phyloP scores from a whole-genome alignment of 1,139 yeast genomes.

The Yamadazyma diospyri region DNA sequence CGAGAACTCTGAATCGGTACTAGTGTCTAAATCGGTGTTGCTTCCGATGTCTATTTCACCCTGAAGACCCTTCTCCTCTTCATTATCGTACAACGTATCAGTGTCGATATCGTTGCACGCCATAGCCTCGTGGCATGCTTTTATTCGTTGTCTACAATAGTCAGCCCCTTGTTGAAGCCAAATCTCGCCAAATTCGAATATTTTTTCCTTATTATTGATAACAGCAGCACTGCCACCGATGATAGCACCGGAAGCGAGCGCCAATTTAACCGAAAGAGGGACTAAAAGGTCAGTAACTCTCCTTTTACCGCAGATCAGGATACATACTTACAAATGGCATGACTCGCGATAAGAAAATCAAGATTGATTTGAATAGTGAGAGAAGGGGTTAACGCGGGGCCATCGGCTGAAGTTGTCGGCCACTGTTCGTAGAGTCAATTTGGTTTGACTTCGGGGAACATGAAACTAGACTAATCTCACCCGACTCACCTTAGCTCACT shows the following conservation, averaged over 20 bases:
- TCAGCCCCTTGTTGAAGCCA: slow-evolving; percentile 35
- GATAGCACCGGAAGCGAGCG: slow-evolving; percentile 37
- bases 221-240: slow-evolving; percentile 40
- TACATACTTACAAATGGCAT: slow-evolving; percentile 12
- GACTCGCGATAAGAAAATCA: slow-evolving; percentile 2
- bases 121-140: slow-evolving; percentile 19
- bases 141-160: slow-evolving; percentile 27
- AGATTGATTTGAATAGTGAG: not conserved
- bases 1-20: slow-evolving; percentile 19
- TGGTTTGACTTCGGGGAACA: too few relatives aligned
- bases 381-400: too few relatives aligned
- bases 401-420: too few relatives aligned
- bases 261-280: slow-evolving; percentile 39
- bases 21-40: slow-evolving; percentile 9
- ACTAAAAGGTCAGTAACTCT: slow-evolving; percentile 18
- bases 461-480: too few relatives aligned
- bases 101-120: slow-evolving; percentile 21
- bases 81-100: not conserved
- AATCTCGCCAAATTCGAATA: slow-evolving; percentile 31
- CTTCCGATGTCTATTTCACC: slow-evolving; percentile 5
- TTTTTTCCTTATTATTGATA: slow-evolving; percentile 28
- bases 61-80: slow-evolving; percentile 1
- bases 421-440: too few relatives aligned
- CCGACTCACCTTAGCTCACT: too few relatives aligned
- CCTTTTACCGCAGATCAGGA: not conserved